phyloP scores from a whole-genome alignment of 805 yeast species.

The Blastobotrys mokoenaii region DNA sequence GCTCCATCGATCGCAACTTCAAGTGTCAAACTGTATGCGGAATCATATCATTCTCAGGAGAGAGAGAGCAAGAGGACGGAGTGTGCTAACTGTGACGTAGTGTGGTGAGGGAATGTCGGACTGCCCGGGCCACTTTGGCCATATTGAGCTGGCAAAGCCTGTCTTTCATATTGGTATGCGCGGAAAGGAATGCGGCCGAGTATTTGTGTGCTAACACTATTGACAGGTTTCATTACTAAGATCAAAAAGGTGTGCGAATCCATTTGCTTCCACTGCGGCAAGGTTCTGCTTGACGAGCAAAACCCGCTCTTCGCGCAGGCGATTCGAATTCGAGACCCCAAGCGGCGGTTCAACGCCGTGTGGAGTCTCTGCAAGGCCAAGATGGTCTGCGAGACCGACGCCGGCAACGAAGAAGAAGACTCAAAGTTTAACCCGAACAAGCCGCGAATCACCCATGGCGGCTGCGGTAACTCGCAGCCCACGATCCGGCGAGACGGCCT shows the following conservation, averaged over 20 bases:
- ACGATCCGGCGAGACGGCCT: constrained; percentile 92
- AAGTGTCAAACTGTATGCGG: constrained; percentile 78
- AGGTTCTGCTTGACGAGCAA: constrained; percentile 75
- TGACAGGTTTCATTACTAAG: constrained; percentile 60
- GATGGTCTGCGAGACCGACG: constrained; percentile 91
- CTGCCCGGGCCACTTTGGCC: constrained; percentile 99
- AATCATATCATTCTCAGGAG: too few relatives aligned
- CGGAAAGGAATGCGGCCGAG: constrained; percentile 1
- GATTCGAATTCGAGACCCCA: constrained; percentile 81
- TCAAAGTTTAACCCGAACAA: constrained; percentile 26
- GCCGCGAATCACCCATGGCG: constrained; percentile 68
- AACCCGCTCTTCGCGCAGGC: constrained; percentile 82
- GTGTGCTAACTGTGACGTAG: constrained; percentile 13
- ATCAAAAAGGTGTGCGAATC: constrained; percentile 94
- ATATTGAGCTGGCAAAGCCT: constrained; percentile 95
- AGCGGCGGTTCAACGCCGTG: constrained; percentile 92
- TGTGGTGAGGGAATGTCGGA: constrained; percentile 99
- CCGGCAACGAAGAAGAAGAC: constrained; percentile 52
- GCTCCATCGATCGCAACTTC: constrained; percentile 93
- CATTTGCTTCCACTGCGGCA: constrained; percentile 99
- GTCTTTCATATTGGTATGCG: constrained; percentile 83
- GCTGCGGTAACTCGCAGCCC: constrained; percentile 97
- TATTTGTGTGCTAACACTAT: not conserved
- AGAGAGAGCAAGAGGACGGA: not conserved
- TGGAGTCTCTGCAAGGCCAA: constrained; percentile 90